Evolutionary conservation across 23 red algal species (phyloP), one percentile per base, ranked within the genome.

Genomic region (Gracilaria caudata): DNA sequence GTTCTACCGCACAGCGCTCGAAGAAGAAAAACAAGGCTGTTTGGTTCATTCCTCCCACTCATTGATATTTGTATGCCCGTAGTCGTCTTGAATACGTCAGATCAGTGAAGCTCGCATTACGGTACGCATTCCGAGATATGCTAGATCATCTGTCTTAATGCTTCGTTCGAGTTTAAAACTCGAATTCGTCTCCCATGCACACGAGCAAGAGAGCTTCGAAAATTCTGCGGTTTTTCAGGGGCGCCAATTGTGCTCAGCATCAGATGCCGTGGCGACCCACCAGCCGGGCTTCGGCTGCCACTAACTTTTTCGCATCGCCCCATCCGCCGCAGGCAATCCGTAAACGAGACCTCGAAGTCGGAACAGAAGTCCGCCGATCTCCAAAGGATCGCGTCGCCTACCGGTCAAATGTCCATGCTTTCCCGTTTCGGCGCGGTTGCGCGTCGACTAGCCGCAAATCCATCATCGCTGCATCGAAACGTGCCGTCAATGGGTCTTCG

Each of bases 381-480:
- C 70, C 39, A 75, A 26, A 38, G 39, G 38, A 75, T 45, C 70
- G 39, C 70, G 38, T 29, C 70, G 7, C 70, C 37, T 24, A n/a
- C 39, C 39, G 49, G 1, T 29, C 85, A 39, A 24, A 89, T 89
- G 85, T 89, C 85, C 13, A 41, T 89, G 40, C 74, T 89, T 3
- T 65, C 85, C 30, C 85, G 85, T 14, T 89, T 68, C 51, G 85
- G 68, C 37, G 53, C 47, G 26, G 72, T 55, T 55, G 71, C 74
- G 51, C 85, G 85, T 44, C 85, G 85, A 19, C 71, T 89, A 58
- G 46, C 85, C 72, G 49, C 68, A 21, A 56, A 49, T 13, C 68
- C 64, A 2, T 68, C 82, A 7, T 77, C 56, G 32, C 25, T 73
- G 37, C 68, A 49, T 25, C 71, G 55, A 51, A 58, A 28, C 73